Conservation (phyloP, 2,329 filamentous ascomycete species). For the Leptographium wingfieldii region DNA sequence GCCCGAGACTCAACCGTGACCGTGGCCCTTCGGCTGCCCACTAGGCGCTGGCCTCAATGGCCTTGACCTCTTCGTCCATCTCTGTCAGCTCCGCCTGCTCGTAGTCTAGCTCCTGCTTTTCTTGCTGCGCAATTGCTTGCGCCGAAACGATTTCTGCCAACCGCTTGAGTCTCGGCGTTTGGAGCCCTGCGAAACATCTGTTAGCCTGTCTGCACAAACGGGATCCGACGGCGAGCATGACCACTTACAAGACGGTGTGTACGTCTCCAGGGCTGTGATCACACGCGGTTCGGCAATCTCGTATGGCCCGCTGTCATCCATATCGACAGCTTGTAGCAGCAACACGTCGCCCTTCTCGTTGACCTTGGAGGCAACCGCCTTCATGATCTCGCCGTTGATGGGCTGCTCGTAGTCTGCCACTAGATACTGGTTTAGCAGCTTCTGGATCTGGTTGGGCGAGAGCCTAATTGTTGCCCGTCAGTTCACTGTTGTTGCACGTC, state of each 20-base stretch:
- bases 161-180: constrained; percentile 89
- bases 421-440: constrained; percentile 94
- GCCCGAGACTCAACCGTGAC: constrained; percentile 9
- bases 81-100: constrained; percentile 36
- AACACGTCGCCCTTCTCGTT: constrained; percentile 98
- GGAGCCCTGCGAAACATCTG: constrained; percentile 52
- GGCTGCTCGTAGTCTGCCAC: constrained; percentile 98
- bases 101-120: constrained; percentile 54
- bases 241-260: constrained; percentile 89
- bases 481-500: background rate
- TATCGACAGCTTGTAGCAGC: constrained; percentile 85
- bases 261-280: constrained; percentile 93
- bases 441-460: constrained; percentile 97
- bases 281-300: constrained; percentile 95
- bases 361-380: constrained; percentile 90
- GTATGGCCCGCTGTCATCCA: constrained; percentile 97
- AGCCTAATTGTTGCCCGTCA: constrained; percentile 45
- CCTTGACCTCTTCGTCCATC: constrained; percentile 33
- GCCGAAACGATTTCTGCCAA: constrained; percentile 96
- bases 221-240: too few relatives aligned
- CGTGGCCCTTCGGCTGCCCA: constrained; percentile 13
- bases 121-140: constrained; percentile 90
- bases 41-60: constrained; percentile 24
- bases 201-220: background rate
- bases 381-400: constrained; percentile 99